Evolutionary conservation across 208 protist genomes (phyloP), one percentile per base, ranked within the genome.

Genomic region (Tritrichomonas foetus): DNA sequence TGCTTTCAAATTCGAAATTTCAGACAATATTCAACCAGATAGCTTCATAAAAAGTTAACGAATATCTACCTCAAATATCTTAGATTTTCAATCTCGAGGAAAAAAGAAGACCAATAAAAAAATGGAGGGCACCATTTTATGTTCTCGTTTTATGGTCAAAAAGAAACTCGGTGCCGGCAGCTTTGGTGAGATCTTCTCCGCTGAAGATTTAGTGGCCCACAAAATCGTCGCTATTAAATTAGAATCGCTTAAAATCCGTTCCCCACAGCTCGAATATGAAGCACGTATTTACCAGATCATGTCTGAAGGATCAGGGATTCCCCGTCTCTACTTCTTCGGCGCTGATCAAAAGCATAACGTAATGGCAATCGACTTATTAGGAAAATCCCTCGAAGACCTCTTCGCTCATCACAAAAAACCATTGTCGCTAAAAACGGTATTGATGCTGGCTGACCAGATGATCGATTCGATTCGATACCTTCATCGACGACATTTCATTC

Each of bases 331-430:
- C 95, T 99, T 97, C 95, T 98, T 96, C 95, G 98, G 98, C 1
- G 74, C 96, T 5, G 98, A 98, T 61, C 98, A 97, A 2, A 97
- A 99, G 64, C 99, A 99, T 95, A 99, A 99, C 93, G 98, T 99
- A 20, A 98, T 99, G 96, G 98, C 99, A 47, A 99, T 99, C 95
- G 99, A 99, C 78, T 95, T 99, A 14, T 96, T 99, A 0, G 99
- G 99, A 0, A 98, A 98, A 13, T 98, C 96, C 72, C 96, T 99
- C 20, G 98, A 99, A 94, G 98, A 99, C 94, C 95, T 99, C 8
- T 99, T 99, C 94, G 97, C 97, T 55, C 96, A 97, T 72, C 98
- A 97, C 27, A 25, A 30, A 8, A 1, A 50, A 39, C 44, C 39
- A 5, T 44, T 95, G 27, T 98, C 97, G 41, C 94, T 99, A 49